phyloP scores from a whole-genome alignment of 1,139 yeast genomes.

The Suhomyces chickasaworum region DNA sequence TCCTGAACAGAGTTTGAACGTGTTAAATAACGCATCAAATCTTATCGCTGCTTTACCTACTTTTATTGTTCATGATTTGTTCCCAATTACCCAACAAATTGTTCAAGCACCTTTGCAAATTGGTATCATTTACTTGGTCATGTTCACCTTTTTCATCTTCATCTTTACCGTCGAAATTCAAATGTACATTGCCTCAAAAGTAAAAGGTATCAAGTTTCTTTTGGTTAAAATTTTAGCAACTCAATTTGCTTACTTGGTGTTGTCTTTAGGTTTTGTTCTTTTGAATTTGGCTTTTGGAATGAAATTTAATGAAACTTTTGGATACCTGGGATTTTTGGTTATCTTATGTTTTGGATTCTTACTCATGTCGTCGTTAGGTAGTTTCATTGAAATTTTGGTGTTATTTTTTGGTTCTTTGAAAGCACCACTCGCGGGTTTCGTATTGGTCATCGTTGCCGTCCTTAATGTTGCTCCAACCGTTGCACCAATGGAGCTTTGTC shows the following conservation, averaged over 20 bases:
- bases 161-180: slow-evolving; percentile 31
- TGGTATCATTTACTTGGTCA: slow-evolving; percentile 35
- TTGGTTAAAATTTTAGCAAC: slow-evolving; percentile 42
- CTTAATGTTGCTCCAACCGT: slow-evolving; percentile 51
- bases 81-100: slow-evolving; percentile 29
- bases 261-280: slow-evolving; percentile 44
- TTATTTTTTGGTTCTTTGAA: slow-evolving; percentile 39
- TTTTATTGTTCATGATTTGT: slow-evolving; percentile 21
- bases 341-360: slow-evolving; percentile 49
- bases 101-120: slow-evolving; percentile 36
- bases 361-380: slow-evolving; percentile 53
- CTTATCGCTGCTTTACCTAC: slow-evolving; percentile 29
- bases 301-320: slow-evolving; percentile 34
- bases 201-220: slow-evolving; percentile 42
- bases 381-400: slow-evolving; percentile 48
- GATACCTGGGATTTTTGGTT: slow-evolving; percentile 52
- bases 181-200: slow-evolving; percentile 29
- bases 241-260: slow-evolving; percentile 44
- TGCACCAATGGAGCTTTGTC: slow-evolving; percentile 49
- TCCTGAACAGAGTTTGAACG: slow-evolving; percentile 20
- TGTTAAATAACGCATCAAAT: slow-evolving; percentile 25
- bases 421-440: slow-evolving; percentile 48
- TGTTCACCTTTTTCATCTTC: slow-evolving; percentile 37
- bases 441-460: slow-evolving; percentile 47
- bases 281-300: slow-evolving; percentile 50